Percentiles rank a stretch among this genome's conserved stretches.
These are phyloP conservation scores for Rhodotorula mucilaginosa DNA, from an alignment of 1,284 basidiomycete species.

Conservation along the genomic window DNA sequence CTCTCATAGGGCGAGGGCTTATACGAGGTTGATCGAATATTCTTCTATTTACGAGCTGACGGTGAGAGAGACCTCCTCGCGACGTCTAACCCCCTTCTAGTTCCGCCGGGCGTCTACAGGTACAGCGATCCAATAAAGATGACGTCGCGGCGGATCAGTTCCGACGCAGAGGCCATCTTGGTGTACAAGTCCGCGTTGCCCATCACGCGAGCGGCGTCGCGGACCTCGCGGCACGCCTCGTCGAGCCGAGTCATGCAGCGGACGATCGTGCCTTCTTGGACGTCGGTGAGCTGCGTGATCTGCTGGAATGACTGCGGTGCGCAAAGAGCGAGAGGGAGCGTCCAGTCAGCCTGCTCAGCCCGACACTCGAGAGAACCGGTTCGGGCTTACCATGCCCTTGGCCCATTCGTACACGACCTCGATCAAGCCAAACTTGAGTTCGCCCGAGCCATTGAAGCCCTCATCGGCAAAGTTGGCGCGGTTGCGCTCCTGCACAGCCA, in stretches of 20 bases:
- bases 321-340: not conserved
- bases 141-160: slow-evolving; percentile 85
- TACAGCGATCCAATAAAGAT: slow-evolving; percentile 42
- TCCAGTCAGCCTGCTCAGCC: not conserved
- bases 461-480: slow-evolving; percentile 67
- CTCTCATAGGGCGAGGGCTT: too few species aligned
- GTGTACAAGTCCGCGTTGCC: slow-evolving; percentile 92
- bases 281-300: slow-evolving; percentile 88
- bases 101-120: slow-evolving; percentile 8
- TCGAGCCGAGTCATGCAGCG: slow-evolving; percentile 93
- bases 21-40: too few species aligned
- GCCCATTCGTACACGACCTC: slow-evolving; percentile 99
- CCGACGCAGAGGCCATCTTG: slow-evolving; percentile 96
- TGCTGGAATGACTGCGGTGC: slow-evolving; percentile 79
- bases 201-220: slow-evolving; percentile 95
- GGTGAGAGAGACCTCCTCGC: not conserved
- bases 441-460: slow-evolving; percentile 61
- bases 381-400: slow-evolving; percentile 78
- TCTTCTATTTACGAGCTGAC: too few species aligned
- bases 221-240: slow-evolving; percentile 93
- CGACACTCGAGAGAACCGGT: not conserved
- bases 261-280: slow-evolving; percentile 95
- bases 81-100: not conserved
- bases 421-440: slow-evolving; percentile 83
- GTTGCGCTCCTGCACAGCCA: slow-evolving; percentile 70